Conservation (phyloP, 805 yeast species). For the Ogataea parapolymorpha region DNA sequence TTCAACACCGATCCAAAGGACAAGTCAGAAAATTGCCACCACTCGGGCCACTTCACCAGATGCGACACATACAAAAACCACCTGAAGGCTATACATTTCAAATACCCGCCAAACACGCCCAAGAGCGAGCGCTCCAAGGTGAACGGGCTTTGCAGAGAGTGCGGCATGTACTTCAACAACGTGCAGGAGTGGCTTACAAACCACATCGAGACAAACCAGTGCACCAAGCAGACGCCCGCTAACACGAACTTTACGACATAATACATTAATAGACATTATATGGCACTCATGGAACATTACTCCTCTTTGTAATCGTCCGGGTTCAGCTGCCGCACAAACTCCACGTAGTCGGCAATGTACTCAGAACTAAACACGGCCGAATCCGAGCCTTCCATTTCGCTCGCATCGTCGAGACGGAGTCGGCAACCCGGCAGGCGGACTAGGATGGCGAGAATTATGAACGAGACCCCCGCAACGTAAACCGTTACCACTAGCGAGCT, state of each 20-base stretch:
- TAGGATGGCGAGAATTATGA: slow-evolving; percentile 54
- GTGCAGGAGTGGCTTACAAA: slow-evolving; percentile 77
- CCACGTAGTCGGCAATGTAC: slow-evolving; percentile 88
- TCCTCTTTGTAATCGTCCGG: slow-evolving; percentile 21
- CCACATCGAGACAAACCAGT: slow-evolving; percentile 59
- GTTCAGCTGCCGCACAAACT: slow-evolving; percentile 76
- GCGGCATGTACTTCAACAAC: slow-evolving; percentile 59
- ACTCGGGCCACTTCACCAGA: slow-evolving; percentile 79
- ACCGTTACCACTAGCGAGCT: slow-evolving; percentile 46
- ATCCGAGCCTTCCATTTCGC: slow-evolving; percentile 75
- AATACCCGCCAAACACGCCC: slow-evolving; percentile 82
- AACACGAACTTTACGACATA: slow-evolving; percentile 1
- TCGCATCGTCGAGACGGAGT: slow-evolving; percentile 70
- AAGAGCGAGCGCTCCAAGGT: slow-evolving; percentile 69
- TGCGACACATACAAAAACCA: slow-evolving; percentile 93
- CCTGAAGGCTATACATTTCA: slow-evolving; percentile 83
- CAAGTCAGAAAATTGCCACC: slow-evolving; percentile 51
- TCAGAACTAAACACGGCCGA: slow-evolving; percentile 84
- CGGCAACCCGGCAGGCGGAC: slow-evolving; percentile 75
- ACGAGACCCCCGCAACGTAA: slow-evolving; percentile 65
- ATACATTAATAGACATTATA: slow-evolving; percentile 4
- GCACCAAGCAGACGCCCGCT: slow-evolving; percentile 25
- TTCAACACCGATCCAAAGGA: slow-evolving; percentile 40
- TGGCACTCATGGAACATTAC: not conserved
- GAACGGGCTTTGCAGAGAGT: slow-evolving; percentile 73